These are phyloP conservation scores for Urtica urens DNA, from an alignment of 306 rosid genomes.

Conservation along the genomic window DNA sequence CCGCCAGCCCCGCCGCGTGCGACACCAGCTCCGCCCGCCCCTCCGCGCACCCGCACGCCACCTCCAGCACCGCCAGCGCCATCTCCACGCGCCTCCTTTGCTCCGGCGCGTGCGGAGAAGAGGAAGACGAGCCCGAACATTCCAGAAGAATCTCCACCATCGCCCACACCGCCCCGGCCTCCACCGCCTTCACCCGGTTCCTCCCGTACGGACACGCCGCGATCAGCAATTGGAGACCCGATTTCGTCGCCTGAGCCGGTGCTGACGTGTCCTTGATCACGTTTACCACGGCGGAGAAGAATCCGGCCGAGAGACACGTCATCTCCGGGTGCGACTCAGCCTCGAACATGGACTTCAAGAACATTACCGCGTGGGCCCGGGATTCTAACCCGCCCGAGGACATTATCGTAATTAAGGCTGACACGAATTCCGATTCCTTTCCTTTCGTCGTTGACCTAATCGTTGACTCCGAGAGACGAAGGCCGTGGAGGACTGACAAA, in stretches of 20 bases:
- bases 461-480: constrained; percentile 32
- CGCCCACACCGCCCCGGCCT: constrained; percentile 46
- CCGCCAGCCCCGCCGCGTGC: constrained; percentile 63
- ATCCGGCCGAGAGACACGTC: constrained; percentile 14
- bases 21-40: constrained; percentile 55
- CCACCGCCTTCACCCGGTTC: constrained; percentile 47
- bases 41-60: constrained; percentile 52
- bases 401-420: constrained; percentile 31
- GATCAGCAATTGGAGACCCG: constrained; percentile 36
- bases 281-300: constrained; percentile 36
- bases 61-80: constrained; percentile 44
- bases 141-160: constrained; percentile 50
- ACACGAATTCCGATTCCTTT: constrained; percentile 24
- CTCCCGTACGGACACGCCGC: constrained; percentile 41
- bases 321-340: constrained; percentile 24
- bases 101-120: constrained; percentile 8
- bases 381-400: constrained; percentile 52
- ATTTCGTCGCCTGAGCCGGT: constrained; percentile 35
- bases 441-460: constrained; percentile 20
- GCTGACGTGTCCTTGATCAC: constrained; percentile 47
- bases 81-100: constrained; percentile 47
- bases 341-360: constrained; percentile 43
- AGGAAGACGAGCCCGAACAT: constrained; percentile 26
- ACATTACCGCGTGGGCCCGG: constrained; percentile 41
- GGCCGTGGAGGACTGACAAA: constrained; percentile 31